Percentiles rank a stretch among this genome's conserved stretches.
phyloP scores from a whole-genome alignment of 169 alveolate species.

The Plasmodium knowlesi region DNA sequence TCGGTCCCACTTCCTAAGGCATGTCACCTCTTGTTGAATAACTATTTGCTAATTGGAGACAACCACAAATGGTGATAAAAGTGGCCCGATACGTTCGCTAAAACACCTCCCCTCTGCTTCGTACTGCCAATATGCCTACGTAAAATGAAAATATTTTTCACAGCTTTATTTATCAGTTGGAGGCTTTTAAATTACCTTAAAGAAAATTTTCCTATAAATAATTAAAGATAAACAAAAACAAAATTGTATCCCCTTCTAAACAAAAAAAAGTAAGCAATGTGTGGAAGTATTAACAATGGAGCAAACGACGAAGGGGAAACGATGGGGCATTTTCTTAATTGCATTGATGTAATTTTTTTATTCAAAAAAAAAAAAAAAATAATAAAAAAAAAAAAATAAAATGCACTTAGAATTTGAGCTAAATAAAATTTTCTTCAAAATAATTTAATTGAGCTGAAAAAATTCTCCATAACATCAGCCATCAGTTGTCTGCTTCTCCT shows the following conservation, averaged over 20 bases:
- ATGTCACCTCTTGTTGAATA: not conserved
- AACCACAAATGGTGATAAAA: not conserved
- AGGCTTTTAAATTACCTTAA: slow-evolving; percentile 4
- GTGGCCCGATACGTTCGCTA: not conserved
- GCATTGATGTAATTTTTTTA: not conserved
- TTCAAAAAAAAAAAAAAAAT: not conserved
- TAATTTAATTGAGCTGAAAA: slow-evolving; percentile 11
- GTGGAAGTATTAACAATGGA: not conserved
- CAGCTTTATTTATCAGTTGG: slow-evolving; percentile 7
- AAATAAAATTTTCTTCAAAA: slow-evolving; percentile 12
- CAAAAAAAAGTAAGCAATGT: not conserved
- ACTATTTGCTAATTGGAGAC: not conserved
- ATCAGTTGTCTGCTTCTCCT: slow-evolving; percentile 7
- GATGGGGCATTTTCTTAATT: not conserved
- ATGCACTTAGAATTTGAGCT: not conserved
- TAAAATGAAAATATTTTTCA: slow-evolving; percentile 11
- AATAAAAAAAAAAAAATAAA: slow-evolving; percentile 2
- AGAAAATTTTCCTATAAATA: slow-evolving; percentile 18
- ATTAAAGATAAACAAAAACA: slow-evolving; percentile 25
- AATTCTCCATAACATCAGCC: slow-evolving; percentile 5
- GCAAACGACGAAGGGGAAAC: not conserved
- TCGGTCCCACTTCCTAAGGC: not conserved
- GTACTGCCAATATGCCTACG: not conserved
- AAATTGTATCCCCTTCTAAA: slow-evolving; percentile 5
- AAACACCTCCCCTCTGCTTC: not conserved